Conservation (phyloP, 2,329 filamentous ascomycete genomes). For the Fusarium brevicatenulatum region DNA sequence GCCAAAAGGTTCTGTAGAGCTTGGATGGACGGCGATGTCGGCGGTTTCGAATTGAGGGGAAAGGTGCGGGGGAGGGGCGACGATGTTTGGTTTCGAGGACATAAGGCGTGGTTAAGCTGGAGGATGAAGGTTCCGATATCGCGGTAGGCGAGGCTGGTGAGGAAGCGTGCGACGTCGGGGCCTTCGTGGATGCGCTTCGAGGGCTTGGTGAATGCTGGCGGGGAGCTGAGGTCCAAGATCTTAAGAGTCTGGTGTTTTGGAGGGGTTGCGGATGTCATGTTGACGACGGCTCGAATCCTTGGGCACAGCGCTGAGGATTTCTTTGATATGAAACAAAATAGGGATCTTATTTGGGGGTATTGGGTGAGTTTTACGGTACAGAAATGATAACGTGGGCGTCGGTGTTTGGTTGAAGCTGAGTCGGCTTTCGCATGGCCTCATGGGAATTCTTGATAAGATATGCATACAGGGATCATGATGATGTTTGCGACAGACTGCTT, state of each 20-base stretch:
- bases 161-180: constrained; percentile 82
- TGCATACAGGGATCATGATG: neutral
- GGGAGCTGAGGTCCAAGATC: constrained; percentile 59
- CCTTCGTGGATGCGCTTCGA: constrained; percentile 86
- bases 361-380: neutral
- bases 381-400: neutral
- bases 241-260: constrained; percentile 50
- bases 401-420: constrained; percentile 9
- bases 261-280: constrained; percentile 39
- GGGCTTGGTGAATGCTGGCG: constrained; percentile 70
- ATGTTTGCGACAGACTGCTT: neutral
- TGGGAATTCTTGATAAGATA: no score
- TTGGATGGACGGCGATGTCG: constrained; percentile 64
- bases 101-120: constrained; percentile 89
- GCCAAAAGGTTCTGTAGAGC: constrained; percentile 74
- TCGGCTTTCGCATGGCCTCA: neutral
- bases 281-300: neutral
- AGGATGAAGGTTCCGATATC: constrained; percentile 89
- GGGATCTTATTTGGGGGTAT: neutral
- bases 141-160: constrained; percentile 82
- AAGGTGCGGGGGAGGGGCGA: constrained; percentile 53
- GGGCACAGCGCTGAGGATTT: no score
- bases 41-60: constrained; percentile 53
- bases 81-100: constrained; percentile 69
- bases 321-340: neutral